These are phyloP conservation scores for Craspedostauros australis DNA, from an alignment of 108 stramenopile genomes.

Conservation along the genomic window DNA sequence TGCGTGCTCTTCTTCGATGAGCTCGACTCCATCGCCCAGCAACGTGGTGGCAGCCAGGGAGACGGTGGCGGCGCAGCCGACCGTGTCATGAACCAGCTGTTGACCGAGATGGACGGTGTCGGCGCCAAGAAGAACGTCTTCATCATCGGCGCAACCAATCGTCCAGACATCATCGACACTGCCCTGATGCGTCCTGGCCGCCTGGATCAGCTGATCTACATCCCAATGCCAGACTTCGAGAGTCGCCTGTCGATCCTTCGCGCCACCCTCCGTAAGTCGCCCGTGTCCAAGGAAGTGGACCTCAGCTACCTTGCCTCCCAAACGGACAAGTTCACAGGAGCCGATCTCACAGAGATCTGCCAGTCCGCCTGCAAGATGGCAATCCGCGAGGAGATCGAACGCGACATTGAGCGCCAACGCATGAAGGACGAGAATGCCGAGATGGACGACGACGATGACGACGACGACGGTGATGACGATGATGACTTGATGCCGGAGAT, in stretches of 20 bases:
- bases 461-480: constrained; percentile 87
- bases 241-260: constrained; percentile 93
- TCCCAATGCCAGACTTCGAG: constrained; percentile 99
- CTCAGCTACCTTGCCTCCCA: constrained; percentile 92
- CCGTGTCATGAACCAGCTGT: constrained; percentile 99
- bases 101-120: constrained; percentile 99
- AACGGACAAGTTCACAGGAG: constrained; percentile 99
- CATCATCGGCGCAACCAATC: constrained; percentile 98
- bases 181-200: constrained; percentile 99
- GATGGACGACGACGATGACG: constrained; percentile 67
- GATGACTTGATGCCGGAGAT: constrained; percentile 98
- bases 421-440: constrained; percentile 87
- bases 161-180: constrained; percentile 99
- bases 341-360: constrained; percentile 99
- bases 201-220: constrained; percentile 99
- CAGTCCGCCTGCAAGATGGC: constrained; percentile 98
- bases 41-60: constrained; percentile 87
- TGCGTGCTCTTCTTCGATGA: constrained; percentile 99
- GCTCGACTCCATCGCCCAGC: constrained; percentile 98
- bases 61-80: constrained; percentile 99
- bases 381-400: constrained; percentile 97
- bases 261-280: constrained; percentile 96
- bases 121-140: constrained; percentile 99
- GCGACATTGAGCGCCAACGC: constrained; percentile 94
- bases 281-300: constrained; percentile 97